Evolutionary conservation across 2,329 filamentous ascomycete species (phyloP).

Genomic region (Paraconiothyrium sp.): DNA sequence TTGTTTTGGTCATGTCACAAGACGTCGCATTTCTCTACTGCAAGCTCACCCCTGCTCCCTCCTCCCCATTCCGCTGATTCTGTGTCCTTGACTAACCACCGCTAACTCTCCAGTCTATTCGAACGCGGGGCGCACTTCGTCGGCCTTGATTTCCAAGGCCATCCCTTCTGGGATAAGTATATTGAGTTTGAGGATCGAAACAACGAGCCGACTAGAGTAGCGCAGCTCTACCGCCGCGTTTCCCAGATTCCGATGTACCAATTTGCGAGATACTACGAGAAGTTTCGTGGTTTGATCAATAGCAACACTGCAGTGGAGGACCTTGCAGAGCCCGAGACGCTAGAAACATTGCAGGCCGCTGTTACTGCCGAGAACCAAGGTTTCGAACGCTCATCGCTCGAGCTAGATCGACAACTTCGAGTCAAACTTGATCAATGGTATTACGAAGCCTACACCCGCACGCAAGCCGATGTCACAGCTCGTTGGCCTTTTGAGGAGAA

Average conservation of each 20-base stretch:
- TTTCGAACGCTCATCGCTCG: constrained; percentile 71
- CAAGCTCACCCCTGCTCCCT: constrained; percentile 28
- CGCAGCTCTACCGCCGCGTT: constrained; percentile 81
- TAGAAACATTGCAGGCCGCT: constrained; percentile 76
- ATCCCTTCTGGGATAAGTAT: constrained; percentile 99
- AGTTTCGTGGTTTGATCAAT: constrained; percentile 74
- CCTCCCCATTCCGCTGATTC: constrained; percentile 14
- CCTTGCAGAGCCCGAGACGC: constrained; percentile 72
- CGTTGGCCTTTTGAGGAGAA: constrained; percentile 95
- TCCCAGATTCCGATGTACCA: constrained; percentile 94
- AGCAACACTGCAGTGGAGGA: constrained; percentile 79
- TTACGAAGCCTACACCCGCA: constrained; percentile 80
- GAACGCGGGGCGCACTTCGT: constrained; percentile 87
- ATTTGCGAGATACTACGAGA: constrained; percentile 93
- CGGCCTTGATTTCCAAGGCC: constrained; percentile 90
- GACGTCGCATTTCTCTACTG: constrained; percentile 25
- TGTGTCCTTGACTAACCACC: constrained; percentile 4
- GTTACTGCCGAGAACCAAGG: constrained; percentile 69
- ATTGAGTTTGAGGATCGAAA: constrained; percentile 95
- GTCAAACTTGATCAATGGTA: constrained; percentile 81
- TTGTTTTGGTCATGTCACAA: constrained; percentile 23
- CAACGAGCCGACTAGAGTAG: constrained; percentile 68
- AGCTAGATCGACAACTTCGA: constrained; percentile 84
- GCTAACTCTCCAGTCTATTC: constrained; percentile 73
- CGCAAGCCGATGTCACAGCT: constrained; percentile 88